Conservation (phyloP, 2,329 filamentous ascomycete genomes). For the Sclerotinia trifoliorum region DNA sequence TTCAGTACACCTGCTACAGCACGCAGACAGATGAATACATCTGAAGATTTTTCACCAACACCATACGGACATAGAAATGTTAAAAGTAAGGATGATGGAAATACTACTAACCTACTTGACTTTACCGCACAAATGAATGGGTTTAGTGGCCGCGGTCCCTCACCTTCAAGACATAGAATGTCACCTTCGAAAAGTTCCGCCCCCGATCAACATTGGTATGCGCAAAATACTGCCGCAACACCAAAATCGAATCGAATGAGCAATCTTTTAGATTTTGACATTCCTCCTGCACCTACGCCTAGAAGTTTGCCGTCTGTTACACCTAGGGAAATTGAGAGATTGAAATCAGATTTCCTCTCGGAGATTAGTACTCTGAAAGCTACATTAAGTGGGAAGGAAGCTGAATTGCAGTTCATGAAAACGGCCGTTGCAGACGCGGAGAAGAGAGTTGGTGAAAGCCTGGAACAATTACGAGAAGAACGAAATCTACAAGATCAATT, state of each 20-base stretch:
- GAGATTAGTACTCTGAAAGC: conserved; percentile 95
- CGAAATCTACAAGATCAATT: conserved; percentile 67
- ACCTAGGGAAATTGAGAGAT: conserved; percentile 83
- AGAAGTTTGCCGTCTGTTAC: conserved; percentile 88
- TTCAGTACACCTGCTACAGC: conserved; percentile 37
- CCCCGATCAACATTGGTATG: conserved; percentile 31
- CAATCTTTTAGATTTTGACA: conserved; percentile 83
- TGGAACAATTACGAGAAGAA: conserved; percentile 81
- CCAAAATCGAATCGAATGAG: conserved; percentile 48
- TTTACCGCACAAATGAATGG: conserved; percentile 77
- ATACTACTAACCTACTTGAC: conserved; percentile 79
- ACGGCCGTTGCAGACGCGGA: conserved; percentile 87
- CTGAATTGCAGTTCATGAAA: conserved; percentile 84
- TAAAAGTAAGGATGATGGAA: conserved; percentile 41
- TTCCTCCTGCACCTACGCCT: conserved; percentile 90
- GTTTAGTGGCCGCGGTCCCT: conserved; percentile 46
- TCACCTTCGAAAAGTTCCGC: conserved; percentile 46
- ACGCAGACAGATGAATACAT: conserved; percentile 30
- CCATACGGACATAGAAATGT: conserved; percentile 41
- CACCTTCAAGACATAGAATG: conserved; percentile 51
- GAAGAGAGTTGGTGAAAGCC: conserved; percentile 80
- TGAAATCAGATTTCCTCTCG: conserved; percentile 87
- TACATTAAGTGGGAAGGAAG: conserved; percentile 87
- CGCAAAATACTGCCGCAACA: conserved; percentile 26
- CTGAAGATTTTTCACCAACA: conserved; percentile 41